These are phyloP conservation scores for Apostasia ramifera DNA, from an alignment of 106 monocot genomes.

Conservation along the genomic window DNA sequence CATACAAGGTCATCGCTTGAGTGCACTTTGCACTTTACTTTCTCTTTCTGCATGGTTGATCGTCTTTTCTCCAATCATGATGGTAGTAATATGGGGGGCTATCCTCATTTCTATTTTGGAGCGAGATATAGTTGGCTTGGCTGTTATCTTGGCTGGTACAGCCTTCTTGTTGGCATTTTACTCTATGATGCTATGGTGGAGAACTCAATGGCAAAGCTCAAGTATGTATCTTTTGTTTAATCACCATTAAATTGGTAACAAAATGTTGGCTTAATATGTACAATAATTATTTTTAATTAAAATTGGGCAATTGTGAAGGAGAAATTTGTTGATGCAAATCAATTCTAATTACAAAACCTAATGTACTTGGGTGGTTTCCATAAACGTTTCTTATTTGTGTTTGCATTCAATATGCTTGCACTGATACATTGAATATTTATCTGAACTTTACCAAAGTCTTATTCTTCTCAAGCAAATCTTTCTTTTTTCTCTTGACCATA, in stretches of 20 bases:
- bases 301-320: too few species aligned
- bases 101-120: constrained; percentile 57
- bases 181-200: constrained; percentile 99
- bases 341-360: too few species aligned
- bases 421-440: too few species aligned
- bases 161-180: constrained; percentile 91
- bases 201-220: constrained; percentile 99
- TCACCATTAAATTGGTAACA: neutral
- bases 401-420: too few species aligned
- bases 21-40: constrained; percentile 54
- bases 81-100: constrained; percentile 73
- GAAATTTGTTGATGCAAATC: too few species aligned
- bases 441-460: too few species aligned
- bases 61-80: constrained; percentile 64
- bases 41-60: constrained; percentile 58
- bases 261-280: neutral
- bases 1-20: constrained; percentile 61
- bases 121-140: constrained; percentile 74
- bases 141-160: constrained; percentile 86
- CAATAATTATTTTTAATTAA: too few species aligned
- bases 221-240: constrained; percentile 47
- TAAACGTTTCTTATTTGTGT: too few species aligned
- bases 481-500: too few species aligned
- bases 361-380: too few species aligned
- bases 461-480: too few species aligned